Evolutionary conservation across 2,329 filamentous ascomycete species (phyloP).

Genomic region (Claviceps sp.): DNA sequence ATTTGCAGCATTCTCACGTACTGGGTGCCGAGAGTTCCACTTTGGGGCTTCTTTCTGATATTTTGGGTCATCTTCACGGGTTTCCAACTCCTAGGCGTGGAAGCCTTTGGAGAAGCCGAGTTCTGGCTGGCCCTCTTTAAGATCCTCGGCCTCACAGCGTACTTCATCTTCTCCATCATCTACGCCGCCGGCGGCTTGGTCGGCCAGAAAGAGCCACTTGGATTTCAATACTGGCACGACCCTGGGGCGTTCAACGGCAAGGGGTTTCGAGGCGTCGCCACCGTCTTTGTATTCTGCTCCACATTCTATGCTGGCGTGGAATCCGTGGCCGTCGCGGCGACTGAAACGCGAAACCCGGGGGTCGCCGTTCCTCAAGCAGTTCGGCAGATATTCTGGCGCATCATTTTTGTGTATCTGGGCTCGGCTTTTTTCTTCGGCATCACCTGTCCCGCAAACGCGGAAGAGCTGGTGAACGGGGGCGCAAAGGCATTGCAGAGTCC

Average conservation of each 20-base stretch:
- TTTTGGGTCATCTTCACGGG: conserved; percentile 58
- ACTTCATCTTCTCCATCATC: conserved; percentile 61
- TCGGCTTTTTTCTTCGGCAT: conserved; percentile 63
- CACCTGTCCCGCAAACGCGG: conserved; percentile 55
- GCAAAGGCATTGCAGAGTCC: conserved; percentile 56
- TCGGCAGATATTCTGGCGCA: conserved; percentile 47
- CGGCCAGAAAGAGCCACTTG: conserved; percentile 43
- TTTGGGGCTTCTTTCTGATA: conserved; percentile 59
- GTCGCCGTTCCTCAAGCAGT: conserved; percentile 44
- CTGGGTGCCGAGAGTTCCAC: conserved; percentile 47
- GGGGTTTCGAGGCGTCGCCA: conserved; percentile 52
- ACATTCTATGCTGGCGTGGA: conserved; percentile 59
- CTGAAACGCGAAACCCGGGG: conserved; percentile 45
- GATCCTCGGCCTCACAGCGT: conserved; percentile 53
- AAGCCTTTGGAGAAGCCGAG: conserved; percentile 65
- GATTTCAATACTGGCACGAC: conserved; percentile 58
- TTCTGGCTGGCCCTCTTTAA: conserved; percentile 69
- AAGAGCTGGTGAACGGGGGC: conserved; percentile 45
- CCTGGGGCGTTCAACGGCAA: conserved; percentile 54
- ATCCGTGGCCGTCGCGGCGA: conserved; percentile 48
- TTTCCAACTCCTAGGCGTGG: conserved; percentile 59
- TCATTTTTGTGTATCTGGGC: conserved; percentile 53
- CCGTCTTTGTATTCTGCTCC: conserved; percentile 56
- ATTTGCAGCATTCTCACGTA: conserved; percentile 52
- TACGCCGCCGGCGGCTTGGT: conserved; percentile 55